Percentiles rank a stretch among this genome's conserved stretches.
Conservation (phyloP, 805 yeast species). For the Yarrowia yakushimensis region DNA sequence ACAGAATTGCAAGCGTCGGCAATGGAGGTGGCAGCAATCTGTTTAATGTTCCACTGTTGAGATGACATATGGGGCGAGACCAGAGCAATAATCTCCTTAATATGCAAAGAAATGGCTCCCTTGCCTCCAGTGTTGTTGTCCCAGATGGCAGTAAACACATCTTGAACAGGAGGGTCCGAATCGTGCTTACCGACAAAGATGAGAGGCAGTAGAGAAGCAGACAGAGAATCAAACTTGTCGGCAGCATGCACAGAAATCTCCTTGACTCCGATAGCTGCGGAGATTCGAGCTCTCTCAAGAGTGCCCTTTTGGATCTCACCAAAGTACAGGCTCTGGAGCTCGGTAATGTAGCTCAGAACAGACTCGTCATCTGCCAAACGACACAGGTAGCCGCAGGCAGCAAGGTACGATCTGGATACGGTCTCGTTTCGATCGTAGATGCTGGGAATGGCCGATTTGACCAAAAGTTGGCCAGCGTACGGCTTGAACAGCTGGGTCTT, state of each 20-base stretch:
- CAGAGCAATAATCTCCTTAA: slow-evolving; percentile 60
- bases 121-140: slow-evolving; percentile 71
- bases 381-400: slow-evolving; percentile 74
- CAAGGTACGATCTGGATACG: slow-evolving; percentile 70
- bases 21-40: slow-evolving; percentile 65
- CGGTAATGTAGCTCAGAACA: slow-evolving; percentile 52
- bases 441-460: slow-evolving; percentile 45
- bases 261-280: slow-evolving; percentile 61
- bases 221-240: slow-evolving; percentile 59
- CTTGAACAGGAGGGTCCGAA: slow-evolving; percentile 44
- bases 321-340: slow-evolving; percentile 56
- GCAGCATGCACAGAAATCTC: slow-evolving; percentile 66
- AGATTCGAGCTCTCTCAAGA: slow-evolving; percentile 44
- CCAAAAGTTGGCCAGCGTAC: slow-evolving; percentile 60
- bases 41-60: slow-evolving; percentile 60
- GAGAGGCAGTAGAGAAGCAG: slow-evolving; percentile 68
- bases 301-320: slow-evolving; percentile 45
- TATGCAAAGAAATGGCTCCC: slow-evolving; percentile 64
- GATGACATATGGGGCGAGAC: slow-evolving; percentile 51
- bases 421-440: slow-evolving; percentile 68
- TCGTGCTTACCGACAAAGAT: slow-evolving; percentile 77
- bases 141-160: slow-evolving; percentile 66
- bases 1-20: slow-evolving; percentile 54
- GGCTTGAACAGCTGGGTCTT: slow-evolving; percentile 47
- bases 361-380: slow-evolving; percentile 55